A percentile compares a stretch with the other conserved stretches of the same genome.
Conservation (phyloP, 2,329 filamentous ascomycete species). For the Stylonectria norvegica region DNA sequence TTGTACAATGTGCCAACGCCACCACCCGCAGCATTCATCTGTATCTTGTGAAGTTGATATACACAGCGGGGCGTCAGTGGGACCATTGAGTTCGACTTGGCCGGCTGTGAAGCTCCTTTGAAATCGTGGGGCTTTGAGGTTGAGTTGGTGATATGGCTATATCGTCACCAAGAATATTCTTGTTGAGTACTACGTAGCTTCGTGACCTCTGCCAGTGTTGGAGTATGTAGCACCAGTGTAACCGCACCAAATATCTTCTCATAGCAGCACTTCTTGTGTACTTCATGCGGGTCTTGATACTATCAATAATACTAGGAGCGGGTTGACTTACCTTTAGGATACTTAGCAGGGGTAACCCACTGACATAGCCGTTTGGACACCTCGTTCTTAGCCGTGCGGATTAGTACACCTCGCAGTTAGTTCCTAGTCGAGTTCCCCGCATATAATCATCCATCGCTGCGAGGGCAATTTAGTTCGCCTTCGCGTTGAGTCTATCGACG, state of each 20-base stretch:
- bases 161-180: slow-evolving; percentile 34
- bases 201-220: slow-evolving; percentile 34
- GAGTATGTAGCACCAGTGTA: slow-evolving; percentile 32
- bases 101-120: slow-evolving; percentile 29
- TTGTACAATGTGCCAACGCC: slow-evolving; percentile 70
- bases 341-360: slow-evolving; percentile 20
- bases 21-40: slow-evolving; percentile 64
- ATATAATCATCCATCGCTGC: too few relatives aligned
- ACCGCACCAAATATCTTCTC: slow-evolving; percentile 37
- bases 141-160: slow-evolving; percentile 32
- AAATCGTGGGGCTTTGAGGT: slow-evolving; percentile 29
- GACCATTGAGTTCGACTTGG: slow-evolving; percentile 26
- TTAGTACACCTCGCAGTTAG: too few relatives aligned
- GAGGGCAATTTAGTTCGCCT: neutral
- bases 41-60: slow-evolving; percentile 31
- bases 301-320: slow-evolving; percentile 35
- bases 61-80: slow-evolving; percentile 25
- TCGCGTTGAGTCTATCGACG: too few relatives aligned
- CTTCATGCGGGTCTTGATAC: slow-evolving; percentile 33
- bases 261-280: too few relatives aligned
- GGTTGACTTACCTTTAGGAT: slow-evolving; percentile 42
- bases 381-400: slow-evolving; percentile 19
- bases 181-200: slow-evolving; percentile 31
- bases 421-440: neutral
- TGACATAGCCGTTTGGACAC: too few relatives aligned